A percentile compares a stretch with the other conserved stretches of the same genome.
Evolutionary conservation across 805 yeast species (phyloP).

Genomic region (Hemisphaericaspora nanyangensis): DNA sequence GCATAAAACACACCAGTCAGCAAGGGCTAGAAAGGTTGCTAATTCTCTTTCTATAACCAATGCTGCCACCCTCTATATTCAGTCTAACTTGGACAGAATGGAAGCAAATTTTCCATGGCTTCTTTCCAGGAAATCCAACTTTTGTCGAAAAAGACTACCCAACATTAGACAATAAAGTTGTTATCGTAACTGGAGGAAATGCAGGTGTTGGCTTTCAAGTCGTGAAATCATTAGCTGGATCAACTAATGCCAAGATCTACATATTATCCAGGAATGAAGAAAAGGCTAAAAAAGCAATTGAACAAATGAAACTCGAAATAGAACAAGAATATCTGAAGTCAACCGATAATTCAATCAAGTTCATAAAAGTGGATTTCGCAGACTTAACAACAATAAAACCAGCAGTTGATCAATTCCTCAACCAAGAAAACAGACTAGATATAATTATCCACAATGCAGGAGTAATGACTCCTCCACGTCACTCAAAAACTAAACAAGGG

Average conservation of each 20-base stretch:
- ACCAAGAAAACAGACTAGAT: constrained; percentile 13
- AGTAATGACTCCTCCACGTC: constrained; percentile 24
- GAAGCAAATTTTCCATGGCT: constrained; percentile 4
- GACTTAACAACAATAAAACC: constrained; percentile 41
- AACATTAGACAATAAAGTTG: constrained; percentile 30
- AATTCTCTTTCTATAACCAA: background rate
- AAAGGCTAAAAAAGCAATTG: constrained; percentile 25
- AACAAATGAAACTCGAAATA: constrained; percentile 17
- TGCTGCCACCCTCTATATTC: background rate
- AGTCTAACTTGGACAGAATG: constrained; percentile 2
- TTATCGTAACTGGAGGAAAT: constrained; percentile 36
- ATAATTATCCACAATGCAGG: constrained; percentile 21
- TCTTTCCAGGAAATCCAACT: constrained; percentile 6
- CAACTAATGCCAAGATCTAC: constrained; percentile 30
- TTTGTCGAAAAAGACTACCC: constrained; percentile 17
- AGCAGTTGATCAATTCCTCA: constrained; percentile 24
- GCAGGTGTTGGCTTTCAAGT: constrained; percentile 30
- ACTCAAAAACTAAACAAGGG: constrained; percentile 37
- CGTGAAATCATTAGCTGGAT: constrained; percentile 21
- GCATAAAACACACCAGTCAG: no score
- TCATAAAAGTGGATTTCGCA: constrained; percentile 29
- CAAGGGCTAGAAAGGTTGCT: no score
- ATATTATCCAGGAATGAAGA: constrained; percentile 29
- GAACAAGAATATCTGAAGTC: constrained; percentile 11
- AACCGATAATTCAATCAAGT: constrained; percentile 3